These are phyloP conservation scores for Ophiosphaerella korrae DNA, from an alignment of 2,329 filamentous ascomycete species.

Conservation along the genomic window DNA sequence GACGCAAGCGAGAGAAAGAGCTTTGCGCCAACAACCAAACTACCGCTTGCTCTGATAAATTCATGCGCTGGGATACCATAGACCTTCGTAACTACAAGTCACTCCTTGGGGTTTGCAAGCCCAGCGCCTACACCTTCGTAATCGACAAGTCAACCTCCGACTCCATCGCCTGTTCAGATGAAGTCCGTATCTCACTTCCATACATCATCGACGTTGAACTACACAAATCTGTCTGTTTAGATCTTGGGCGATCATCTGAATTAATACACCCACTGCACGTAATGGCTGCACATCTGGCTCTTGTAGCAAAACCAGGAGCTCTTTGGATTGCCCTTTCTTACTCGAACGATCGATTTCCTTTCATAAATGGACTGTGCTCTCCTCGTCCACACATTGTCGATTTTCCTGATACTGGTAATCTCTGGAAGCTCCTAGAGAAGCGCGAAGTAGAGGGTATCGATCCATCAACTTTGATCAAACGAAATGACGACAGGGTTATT, in stretches of 20 bases:
- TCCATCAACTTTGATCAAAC: too few species aligned
- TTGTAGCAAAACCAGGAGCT: conserved; percentile 43
- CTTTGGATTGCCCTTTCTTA: conserved; percentile 50
- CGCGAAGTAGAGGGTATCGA: conserved; percentile 33
- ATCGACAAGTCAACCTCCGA: conserved; percentile 49
- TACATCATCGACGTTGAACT: conserved; percentile 28
- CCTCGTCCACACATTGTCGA: conserved; percentile 27
- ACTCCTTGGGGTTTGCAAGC: conserved; percentile 27
- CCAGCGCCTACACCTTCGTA: conserved; percentile 37
- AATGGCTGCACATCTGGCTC: conserved; percentile 48
- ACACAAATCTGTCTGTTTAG: conserved; percentile 1
- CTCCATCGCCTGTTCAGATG: conserved; percentile 44
- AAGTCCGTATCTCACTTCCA: conserved; percentile 36
- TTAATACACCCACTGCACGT: conserved; percentile 46
- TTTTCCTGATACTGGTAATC: conserved; percentile 43
- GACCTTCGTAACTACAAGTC: conserved; percentile 45
- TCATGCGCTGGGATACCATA: conserved; percentile 42
- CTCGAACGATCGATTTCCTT: conserved; percentile 47
- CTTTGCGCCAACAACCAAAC: conserved; percentile 5
- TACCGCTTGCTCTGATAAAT: neutral
- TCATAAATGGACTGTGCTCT: conserved; percentile 20
- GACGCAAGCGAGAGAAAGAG: conserved; percentile 36
- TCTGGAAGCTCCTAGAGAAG: conserved; percentile 47
- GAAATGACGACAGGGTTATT: conserved; percentile 13
- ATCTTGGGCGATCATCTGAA: conserved; percentile 10